These are phyloP conservation scores for Colletotrichum plurivorum DNA, from an alignment of 2,329 filamentous ascomycete genomes.

Conservation along the genomic window DNA sequence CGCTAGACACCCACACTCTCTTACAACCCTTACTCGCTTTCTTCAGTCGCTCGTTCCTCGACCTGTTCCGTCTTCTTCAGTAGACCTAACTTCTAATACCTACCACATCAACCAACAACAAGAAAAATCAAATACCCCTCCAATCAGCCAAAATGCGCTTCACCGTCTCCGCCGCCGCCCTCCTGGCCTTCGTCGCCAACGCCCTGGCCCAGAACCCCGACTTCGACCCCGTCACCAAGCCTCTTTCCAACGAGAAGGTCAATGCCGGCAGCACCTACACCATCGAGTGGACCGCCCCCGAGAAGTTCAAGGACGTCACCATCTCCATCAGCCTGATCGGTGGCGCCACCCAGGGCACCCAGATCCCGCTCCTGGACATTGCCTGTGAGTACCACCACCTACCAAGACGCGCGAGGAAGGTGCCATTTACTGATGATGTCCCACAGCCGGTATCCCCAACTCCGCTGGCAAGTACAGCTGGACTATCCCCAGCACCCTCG, in stretches of 20 bases:
- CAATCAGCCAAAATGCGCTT: conserved; percentile 67
- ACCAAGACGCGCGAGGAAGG: background rate
- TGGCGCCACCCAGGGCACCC: conserved; percentile 60
- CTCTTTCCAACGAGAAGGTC: conserved; percentile 59
- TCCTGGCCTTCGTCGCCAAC: conserved; percentile 66
- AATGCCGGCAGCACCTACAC: conserved; percentile 63
- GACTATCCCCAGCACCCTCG: conserved; percentile 62
- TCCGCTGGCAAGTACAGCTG: conserved; percentile 62
- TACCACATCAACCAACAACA: conserved; percentile 6
- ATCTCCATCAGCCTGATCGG: conserved; percentile 70
- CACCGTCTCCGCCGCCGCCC: conserved; percentile 60
- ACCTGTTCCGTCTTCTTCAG: conserved; percentile 26
- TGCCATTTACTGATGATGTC: conserved; percentile 40
- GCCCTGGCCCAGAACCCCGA: conserved; percentile 68
- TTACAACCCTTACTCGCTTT: conserved; percentile 24
- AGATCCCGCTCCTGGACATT: conserved; percentile 59
- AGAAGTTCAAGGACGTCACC: conserved; percentile 57
- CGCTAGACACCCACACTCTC: conserved; percentile 26
- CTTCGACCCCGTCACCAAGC: conserved; percentile 69
- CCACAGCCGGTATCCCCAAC: conserved; percentile 63
- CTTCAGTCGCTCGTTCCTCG: conserved; percentile 38
- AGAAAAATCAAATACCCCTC: conserved; percentile 33
- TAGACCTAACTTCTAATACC: conserved; percentile 36
- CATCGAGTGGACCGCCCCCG: conserved; percentile 64
- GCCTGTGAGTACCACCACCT: conserved; percentile 60